These are phyloP conservation scores for Periconia sp. DNA, from an alignment of 2,329 filamentous ascomycete genomes.

Conservation along the genomic window DNA sequence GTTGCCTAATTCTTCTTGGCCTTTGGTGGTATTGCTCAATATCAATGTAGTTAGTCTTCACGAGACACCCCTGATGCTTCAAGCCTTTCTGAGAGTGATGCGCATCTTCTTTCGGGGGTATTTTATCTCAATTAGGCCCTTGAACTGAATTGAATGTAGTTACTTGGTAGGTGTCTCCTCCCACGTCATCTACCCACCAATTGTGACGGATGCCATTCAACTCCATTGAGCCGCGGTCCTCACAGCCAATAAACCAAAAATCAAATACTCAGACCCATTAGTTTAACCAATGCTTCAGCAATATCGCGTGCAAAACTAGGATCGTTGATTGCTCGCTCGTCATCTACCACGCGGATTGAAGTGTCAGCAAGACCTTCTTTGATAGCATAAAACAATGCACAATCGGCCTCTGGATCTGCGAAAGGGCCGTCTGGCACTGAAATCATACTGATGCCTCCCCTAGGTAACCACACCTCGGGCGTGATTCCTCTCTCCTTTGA, in stretches of 20 bases:
- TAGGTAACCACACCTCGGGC: constrained; percentile 62
- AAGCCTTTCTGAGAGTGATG: no score
- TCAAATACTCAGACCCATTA: constrained; percentile 9
- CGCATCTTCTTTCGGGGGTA: no score
- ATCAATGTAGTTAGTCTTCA: no score
- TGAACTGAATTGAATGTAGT: no score
- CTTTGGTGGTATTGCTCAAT: no score
- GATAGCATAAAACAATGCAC: constrained; percentile 51
- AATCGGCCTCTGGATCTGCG: constrained; percentile 52
- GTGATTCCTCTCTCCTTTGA: constrained; percentile 43
- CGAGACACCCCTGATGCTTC: no score
- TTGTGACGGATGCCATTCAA: no score
- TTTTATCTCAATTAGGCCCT: no score
- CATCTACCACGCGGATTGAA: constrained; percentile 53
- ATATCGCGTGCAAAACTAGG: constrained; percentile 52
- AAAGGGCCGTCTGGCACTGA: constrained; percentile 57
- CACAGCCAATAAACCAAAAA: background rate
- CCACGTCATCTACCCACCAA: no score
- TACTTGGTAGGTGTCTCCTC: no score
- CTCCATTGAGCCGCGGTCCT: background rate
- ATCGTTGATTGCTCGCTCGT: constrained; percentile 59
- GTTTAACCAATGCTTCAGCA: constrained; percentile 45
- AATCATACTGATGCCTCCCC: constrained; percentile 63
- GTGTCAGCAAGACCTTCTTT: constrained; percentile 52
- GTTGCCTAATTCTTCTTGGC: no score